These are phyloP conservation scores for Senna tora DNA, from an alignment of 306 rosid genomes.

Conservation along the genomic window DNA sequence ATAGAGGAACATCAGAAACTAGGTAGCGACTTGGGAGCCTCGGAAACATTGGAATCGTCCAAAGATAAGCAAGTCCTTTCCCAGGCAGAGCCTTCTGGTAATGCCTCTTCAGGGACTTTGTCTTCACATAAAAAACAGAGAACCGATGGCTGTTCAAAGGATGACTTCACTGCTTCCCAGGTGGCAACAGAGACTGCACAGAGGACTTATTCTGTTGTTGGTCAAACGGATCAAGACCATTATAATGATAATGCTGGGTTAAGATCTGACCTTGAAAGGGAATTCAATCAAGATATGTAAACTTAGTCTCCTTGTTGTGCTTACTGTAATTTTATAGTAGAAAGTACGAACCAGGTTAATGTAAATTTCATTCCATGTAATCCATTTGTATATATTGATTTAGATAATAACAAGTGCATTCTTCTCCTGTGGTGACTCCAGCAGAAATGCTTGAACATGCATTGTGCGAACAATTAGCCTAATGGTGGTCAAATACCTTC, in stretches of 20 bases:
- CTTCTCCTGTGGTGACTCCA: not conserved
- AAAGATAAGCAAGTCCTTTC: slow-evolving; percentile 44
- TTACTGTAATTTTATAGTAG: not conserved
- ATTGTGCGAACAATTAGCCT: not conserved
- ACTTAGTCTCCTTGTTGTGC: slow-evolving; percentile 20
- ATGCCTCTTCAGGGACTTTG: slow-evolving; percentile 42
- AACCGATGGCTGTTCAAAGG: slow-evolving; percentile 35
- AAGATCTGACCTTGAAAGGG: slow-evolving; percentile 40
- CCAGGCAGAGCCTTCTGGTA: slow-evolving; percentile 44
- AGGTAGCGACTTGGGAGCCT: slow-evolving; percentile 66
- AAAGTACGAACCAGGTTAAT: slow-evolving; percentile 11
- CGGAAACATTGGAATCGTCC: slow-evolving; percentile 47
- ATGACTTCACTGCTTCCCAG: slow-evolving; percentile 39
- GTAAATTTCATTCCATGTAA: slow-evolving; percentile 19
- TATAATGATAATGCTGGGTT: slow-evolving; percentile 41
- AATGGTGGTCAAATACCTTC: not conserved
- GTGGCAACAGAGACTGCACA: slow-evolving; percentile 33
- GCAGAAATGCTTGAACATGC: not conserved
- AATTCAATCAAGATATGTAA: slow-evolving; percentile 20
- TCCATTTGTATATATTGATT: slow-evolving; percentile 21
- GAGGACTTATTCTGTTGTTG: slow-evolving; percentile 33
- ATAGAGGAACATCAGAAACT: slow-evolving; percentile 91
- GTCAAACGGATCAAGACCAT: slow-evolving; percentile 44
- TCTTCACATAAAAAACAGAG: slow-evolving; percentile 57
- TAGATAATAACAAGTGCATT: not conserved